Evolutionary conservation across 495 filamentous ascomycete genomes (phyloP).

Genomic region (Sabuloglossum arenarium): DNA sequence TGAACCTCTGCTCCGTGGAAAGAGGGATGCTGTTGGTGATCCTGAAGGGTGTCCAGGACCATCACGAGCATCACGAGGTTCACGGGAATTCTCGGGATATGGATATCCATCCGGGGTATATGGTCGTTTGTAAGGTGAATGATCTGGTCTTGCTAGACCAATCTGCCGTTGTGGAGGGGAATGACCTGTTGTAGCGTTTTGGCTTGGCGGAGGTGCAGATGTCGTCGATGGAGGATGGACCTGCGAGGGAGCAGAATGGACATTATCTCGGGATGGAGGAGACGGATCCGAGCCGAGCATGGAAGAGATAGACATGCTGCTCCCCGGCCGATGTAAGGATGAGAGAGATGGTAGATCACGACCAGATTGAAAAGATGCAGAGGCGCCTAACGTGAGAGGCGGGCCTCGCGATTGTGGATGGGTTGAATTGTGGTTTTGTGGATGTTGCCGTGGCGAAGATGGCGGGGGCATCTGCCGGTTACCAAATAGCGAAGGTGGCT

Average conservation of each 20-base stretch:
- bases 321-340: slow-evolving; percentile 33
- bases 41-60: neutral
- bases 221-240: neutral
- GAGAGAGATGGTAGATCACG: slow-evolving; percentile 26
- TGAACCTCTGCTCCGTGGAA: neutral
- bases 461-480: slow-evolving; percentile 2
- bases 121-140: slow-evolving; percentile 1
- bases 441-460: neutral
- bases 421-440: neutral
- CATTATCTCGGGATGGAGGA: neutral
- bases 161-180: neutral
- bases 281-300: slow-evolving; percentile 37
- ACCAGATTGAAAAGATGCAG: neutral
- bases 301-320: slow-evolving; percentile 92
- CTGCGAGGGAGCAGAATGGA: neutral
- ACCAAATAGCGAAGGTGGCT: slow-evolving; percentile 2
- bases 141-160: neutral
- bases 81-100: neutral
- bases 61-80: neutral
- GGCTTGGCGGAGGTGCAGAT: neutral
- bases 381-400: neutral
- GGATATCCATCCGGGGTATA: neutral
- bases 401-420: neutral
- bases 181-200: neutral
- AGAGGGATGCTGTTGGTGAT: neutral